These are phyloP conservation scores for Themeda triandra DNA, from an alignment of 176 grass and related monocot species.

Conservation along the genomic window DNA sequence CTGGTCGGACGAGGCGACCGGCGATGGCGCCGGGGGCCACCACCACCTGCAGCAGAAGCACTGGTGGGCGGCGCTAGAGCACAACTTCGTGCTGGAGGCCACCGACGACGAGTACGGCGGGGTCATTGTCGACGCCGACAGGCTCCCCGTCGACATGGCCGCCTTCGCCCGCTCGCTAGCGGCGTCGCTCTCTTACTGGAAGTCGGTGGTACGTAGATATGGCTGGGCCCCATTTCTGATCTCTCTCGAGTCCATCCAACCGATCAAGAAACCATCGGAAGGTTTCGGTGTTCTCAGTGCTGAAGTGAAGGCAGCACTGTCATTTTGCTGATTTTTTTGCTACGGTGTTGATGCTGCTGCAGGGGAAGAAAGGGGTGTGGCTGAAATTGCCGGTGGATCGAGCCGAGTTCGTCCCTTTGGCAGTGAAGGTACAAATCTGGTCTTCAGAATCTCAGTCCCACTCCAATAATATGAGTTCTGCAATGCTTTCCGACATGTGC, in stretches of 20 bases:
- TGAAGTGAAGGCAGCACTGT: not conserved
- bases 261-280: not conserved
- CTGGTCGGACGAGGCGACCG: not conserved
- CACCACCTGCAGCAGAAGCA: not conserved
- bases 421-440: conserved; percentile 56
- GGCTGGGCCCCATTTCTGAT: not conserved
- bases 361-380: conserved; percentile 99
- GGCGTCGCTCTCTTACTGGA: conserved; percentile 77
- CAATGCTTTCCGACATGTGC: not conserved
- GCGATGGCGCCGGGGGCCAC: not conserved
- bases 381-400: conserved; percentile 65
- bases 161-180: conserved; percentile 56
- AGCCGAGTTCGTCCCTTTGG: conserved; percentile 76
- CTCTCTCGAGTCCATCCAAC: not conserved
- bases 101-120: conserved; percentile 90
- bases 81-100: conserved; percentile 62
- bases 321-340: not conserved
- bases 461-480: no score
- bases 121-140: conserved; percentile 65
- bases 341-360: not conserved
- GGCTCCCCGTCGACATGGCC: conserved; percentile 46
- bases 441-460: not conserved
- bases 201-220: conserved; percentile 48
- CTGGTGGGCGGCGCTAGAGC: conserved; percentile 44
- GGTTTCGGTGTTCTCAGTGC: no score